phyloP scores from a whole-genome alignment of 1,139 yeast genomes.

The Arxiozyma heterogenica region DNA sequence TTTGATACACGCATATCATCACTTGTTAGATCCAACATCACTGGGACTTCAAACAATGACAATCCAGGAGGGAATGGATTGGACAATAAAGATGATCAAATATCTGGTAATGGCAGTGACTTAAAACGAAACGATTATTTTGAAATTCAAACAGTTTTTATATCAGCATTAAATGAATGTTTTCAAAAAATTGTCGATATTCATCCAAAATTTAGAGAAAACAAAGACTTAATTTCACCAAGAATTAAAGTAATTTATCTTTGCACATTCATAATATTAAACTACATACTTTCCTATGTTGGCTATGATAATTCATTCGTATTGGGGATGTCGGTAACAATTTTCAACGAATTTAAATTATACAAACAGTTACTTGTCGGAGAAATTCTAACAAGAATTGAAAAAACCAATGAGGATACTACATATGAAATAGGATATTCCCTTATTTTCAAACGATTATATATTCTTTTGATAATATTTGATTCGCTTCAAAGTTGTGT shows the following conservation, averaged over 20 bases:
- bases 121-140: slow-evolving; percentile 8
- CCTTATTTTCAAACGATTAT: slow-evolving; percentile 42
- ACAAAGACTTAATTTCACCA: slow-evolving; percentile 30
- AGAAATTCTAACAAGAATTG: slow-evolving; percentile 12
- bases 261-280: slow-evolving; percentile 42
- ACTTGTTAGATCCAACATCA: neutral
- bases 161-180: slow-evolving; percentile 30
- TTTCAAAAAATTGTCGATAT: slow-evolving; percentile 38
- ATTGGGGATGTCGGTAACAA: slow-evolving; percentile 43
- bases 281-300: slow-evolving; percentile 47
- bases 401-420: slow-evolving; percentile 5
- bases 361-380: slow-evolving; percentile 33
- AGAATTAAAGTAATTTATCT: slow-evolving; percentile 35
- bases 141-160: slow-evolving; percentile 22
- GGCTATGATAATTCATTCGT: slow-evolving; percentile 53
- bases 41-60: neutral
- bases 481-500: slow-evolving; percentile 49
- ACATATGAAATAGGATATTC: slow-evolving; percentile 35
- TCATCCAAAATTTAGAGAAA: slow-evolving; percentile 37
- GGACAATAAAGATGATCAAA: neutral
- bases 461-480: slow-evolving; percentile 40
- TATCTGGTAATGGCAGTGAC: neutral
- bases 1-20: slow-evolving; percentile 12
- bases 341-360: slow-evolving; percentile 52
- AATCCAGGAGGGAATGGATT: slow-evolving; percentile 1